Base-by-base conservation (phyloP, 208 protist genomes). In the Acanthamoeba lenticulata region DNA sequence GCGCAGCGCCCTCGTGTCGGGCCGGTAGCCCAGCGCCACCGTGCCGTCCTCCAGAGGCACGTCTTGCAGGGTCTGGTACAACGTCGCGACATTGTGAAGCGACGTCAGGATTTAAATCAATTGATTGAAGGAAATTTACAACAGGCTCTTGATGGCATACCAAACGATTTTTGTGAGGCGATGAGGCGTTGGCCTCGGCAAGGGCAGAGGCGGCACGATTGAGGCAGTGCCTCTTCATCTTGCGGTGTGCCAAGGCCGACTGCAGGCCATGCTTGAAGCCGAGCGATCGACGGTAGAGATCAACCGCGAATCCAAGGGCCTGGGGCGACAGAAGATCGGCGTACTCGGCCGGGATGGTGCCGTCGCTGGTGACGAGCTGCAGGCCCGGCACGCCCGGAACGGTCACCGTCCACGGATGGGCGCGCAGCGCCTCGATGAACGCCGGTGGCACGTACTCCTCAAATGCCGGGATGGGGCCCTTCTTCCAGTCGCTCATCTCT, bases 261-360 rank as follows among this genome's bases (percentile, higher is more conserved):
- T 38, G 36, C 5, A 91, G 85, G 36, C 17, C 27, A 42, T 60
- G 7, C 27, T 60, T 17, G 55, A 91, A 91, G 52, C 17, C n/a
- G n/a, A 91, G 85, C 6, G 85, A 91, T 38, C 38, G 52, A 24
- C 85, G 85, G 85, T 91, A 91, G 55, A 91, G 85, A 29, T 69
- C 85, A 24, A 91, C 85, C 2, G 57, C 85, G 42, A 72, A 91
- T 15, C 21, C 24, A 21, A 91, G 85, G 24, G 85, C 85, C 21
- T 60, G 27, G 9, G 85, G 85, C 19, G 52, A 62, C 24, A 91
- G 85, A 11, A 91, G 29, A 47, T 91, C 85, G 34, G 13, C 21
- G 47, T n/a, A 91, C 27, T 27, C 49, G 32, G 11, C 85, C 27
- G 77, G 34, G 34, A n/a, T 4, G 15, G 36, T n/a, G n/a, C n/a